Evolutionary conservation across 441 rosid species (phyloP).

Genomic region (Lepidium campestre): DNA sequence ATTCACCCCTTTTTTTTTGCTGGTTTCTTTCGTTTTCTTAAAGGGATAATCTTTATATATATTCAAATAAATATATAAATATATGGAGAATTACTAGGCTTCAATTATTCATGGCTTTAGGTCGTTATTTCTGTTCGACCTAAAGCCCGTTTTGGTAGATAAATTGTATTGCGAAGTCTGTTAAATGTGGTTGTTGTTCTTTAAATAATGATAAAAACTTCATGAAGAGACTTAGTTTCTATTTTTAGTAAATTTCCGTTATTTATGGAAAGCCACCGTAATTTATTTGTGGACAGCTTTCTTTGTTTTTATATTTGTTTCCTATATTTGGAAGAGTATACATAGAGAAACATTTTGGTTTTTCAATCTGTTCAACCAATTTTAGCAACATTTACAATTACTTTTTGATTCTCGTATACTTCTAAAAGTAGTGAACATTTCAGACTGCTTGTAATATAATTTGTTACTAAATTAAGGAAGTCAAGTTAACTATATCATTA

Average conservation of each 20-base stretch:
- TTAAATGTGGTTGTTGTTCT: conserved; percentile 6
- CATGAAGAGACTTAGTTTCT: not conserved
- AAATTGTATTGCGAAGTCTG: conserved; percentile 27
- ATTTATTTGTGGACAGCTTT: conserved; percentile 16
- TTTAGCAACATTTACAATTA: not conserved
- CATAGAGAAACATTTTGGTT: not conserved
- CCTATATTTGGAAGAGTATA: conserved; percentile 19
- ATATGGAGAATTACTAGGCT: conserved; percentile 24
- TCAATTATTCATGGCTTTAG: conserved; percentile 7
- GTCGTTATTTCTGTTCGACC: conserved; percentile 13
- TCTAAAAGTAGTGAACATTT: not conserved
- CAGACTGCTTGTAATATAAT: not conserved
- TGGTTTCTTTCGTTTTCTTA: not conserved
- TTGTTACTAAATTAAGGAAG: not conserved
- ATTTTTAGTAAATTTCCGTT: conserved; percentile 24
- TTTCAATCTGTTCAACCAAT: not conserved
- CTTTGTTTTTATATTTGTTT: not conserved
- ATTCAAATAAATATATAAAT: not conserved
- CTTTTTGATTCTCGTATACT: not conserved
- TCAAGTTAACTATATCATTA: not conserved
- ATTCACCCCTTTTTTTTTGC: conserved; percentile 22
- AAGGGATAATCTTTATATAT: conserved; percentile 20
- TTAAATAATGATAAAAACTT: conserved; percentile 20
- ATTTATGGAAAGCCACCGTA: conserved; percentile 23
- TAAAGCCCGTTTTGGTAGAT: conserved; percentile 5